These are phyloP conservation scores for Seminavis robusta DNA, from an alignment of 108 stramenopile species.

Conservation along the genomic window DNA sequence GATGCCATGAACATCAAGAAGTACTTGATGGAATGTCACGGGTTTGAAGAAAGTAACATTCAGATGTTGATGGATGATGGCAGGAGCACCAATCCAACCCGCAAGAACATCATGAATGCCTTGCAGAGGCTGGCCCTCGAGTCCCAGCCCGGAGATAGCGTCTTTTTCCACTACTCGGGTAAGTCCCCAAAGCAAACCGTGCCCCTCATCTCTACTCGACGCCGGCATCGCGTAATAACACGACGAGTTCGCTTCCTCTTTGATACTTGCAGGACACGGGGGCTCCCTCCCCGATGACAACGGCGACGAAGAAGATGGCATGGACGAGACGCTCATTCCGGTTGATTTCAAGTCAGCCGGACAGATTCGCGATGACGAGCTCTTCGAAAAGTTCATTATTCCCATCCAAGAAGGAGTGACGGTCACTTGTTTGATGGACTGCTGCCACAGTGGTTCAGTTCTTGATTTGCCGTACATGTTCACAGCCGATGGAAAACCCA, in stretches of 20 bases:
- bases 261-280: no score
- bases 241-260: no score
- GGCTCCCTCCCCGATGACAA: no score
- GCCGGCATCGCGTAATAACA: no score
- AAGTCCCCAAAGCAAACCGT: no score
- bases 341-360: constrained; percentile 83
- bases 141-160: constrained; percentile 54
- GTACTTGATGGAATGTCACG: constrained; percentile 62
- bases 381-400: constrained; percentile 69
- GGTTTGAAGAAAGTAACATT: constrained; percentile 63
- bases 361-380: constrained; percentile 86
- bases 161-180: constrained; percentile 68
- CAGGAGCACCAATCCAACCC: constrained; percentile 46
- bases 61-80: constrained; percentile 80
- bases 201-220: no score
- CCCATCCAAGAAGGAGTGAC: constrained; percentile 74
- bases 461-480: constrained; percentile 82
- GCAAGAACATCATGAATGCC: constrained; percentile 61
- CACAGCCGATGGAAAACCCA: constrained; percentile 64
- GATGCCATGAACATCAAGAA: constrained; percentile 84
- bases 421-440: constrained; percentile 79
- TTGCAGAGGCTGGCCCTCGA: constrained; percentile 46
- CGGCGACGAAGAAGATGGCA: constrained; percentile 66
- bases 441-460: constrained; percentile 79
- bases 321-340: constrained; percentile 88